phyloP scores from a whole-genome alignment of 2,329 filamentous ascomycete genomes.

The Sarocladiaceae sp. region DNA sequence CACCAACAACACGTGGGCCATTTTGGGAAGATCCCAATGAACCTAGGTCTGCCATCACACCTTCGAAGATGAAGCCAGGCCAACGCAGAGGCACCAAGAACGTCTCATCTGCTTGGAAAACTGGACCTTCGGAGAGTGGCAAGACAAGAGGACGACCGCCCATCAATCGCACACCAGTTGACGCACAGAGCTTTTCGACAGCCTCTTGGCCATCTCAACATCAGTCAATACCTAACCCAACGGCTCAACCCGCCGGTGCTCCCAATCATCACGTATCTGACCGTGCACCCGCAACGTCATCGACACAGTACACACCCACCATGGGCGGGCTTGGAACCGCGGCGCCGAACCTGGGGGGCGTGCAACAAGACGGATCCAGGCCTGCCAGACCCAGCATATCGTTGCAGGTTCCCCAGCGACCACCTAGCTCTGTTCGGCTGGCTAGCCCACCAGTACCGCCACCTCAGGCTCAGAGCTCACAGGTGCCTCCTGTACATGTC shows the following conservation, averaged over 20 bases:
- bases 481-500: conserved; percentile 38
- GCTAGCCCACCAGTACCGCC: conserved; percentile 48
- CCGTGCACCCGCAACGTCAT: background rate
- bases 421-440: conserved; percentile 53
- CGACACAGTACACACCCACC: background rate
- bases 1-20: conserved; percentile 49
- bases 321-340: background rate
- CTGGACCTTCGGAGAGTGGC: conserved; percentile 54
- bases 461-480: background rate
- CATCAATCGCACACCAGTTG: conserved; percentile 52
- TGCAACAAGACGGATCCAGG: conserved; percentile 12
- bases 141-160: conserved; percentile 78
- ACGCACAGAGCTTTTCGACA: conserved; percentile 64
- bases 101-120: conserved; percentile 86
- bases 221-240: too few species aligned
- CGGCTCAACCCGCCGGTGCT: background rate
- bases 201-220: conserved; percentile 40
- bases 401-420: conserved; percentile 41
- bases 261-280: background rate
- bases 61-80: conserved; percentile 46
- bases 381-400: conserved; percentile 32
- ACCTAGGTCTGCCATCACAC: conserved; percentile 68
- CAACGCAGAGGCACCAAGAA: conserved; percentile 70
- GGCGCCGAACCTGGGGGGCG: background rate
- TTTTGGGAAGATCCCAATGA: conserved; percentile 55